Base-by-base conservation (phyloP, 1,284 basidiomycete species). In the Flammula alnicola region DNA sequence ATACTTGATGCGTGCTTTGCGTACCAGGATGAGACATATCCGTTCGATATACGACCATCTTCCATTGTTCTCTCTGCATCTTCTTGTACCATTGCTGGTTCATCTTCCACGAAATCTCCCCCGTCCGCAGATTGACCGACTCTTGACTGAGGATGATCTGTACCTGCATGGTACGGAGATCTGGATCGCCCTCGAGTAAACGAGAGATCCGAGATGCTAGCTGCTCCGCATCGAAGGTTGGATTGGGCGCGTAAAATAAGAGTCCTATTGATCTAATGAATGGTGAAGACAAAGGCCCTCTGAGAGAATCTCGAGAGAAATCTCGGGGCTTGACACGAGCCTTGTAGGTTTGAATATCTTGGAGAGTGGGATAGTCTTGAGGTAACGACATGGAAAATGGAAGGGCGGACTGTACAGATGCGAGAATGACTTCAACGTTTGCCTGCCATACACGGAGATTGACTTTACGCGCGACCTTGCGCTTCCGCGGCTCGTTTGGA, bases 61-160 rank as follows among this genome's bases (percentile, higher is more conserved):
- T 48, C 65, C 65, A 65, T n/a, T 51, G 44, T 38, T 67, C 58
- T 10, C 42, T 40, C 32, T 40, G 54, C 65, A 67, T 67, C 33
- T 42, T 57, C 44, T 55, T 44, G 43, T 55, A 55, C 49, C 61
- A 58, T 20, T 25, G 31, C 44, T 54, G 47, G 30, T 62, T 64
- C 55, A 70, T 62, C 47, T 57, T 62, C 66, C 67, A 70, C 14
- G 60, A 56, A 4, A 69, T 51, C 10, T 36, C 19, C 10, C 49
- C 45, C 10, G 46, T 42, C 23, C 30, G 29, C 33, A 57, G 26
- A 37, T 61, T 50, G 12, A 59, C 31, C 8, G 22, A 26, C 27
- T 56, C 53, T 22, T 36, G 46, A 8, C 52, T 44, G 6, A 38
- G 52, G 49, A 51, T 40, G 14, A 58, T 57, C 57, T 56, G 66